Conservation (phyloP, 371 early-diverging fungal species). For the Vairimorpha apis region DNA sequence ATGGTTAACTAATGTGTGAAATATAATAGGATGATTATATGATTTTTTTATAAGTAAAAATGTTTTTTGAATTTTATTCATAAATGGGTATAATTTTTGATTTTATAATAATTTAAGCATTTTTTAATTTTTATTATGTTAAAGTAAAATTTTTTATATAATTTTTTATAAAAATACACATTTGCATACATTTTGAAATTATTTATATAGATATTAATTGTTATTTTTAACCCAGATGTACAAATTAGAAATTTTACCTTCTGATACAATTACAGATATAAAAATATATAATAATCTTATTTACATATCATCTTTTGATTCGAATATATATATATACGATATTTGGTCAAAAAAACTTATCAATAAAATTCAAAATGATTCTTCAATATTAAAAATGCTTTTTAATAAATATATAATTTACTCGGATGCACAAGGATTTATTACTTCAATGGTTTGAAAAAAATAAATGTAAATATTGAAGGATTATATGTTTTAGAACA, state of each 20-base stretch:
- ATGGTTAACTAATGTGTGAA: constrained; percentile 37
- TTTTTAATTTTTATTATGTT: no score
- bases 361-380: neutral
- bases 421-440: neutral
- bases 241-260: no score
- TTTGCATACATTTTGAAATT: no score
- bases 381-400: neutral
- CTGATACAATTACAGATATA: constrained; percentile 3
- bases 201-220: no score
- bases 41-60: constrained; percentile 45
- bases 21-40: constrained; percentile 53
- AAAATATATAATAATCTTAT: neutral
- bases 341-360: neutral
- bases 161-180: no score
- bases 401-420: neutral
- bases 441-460: neutral
- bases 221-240: no score
- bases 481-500: neutral
- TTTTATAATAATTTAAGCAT: no score
- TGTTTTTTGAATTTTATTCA: constrained; percentile 26
- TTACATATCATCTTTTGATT: neutral
- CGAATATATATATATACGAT: neutral
- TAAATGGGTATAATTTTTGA: neutral
- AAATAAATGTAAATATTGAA: constrained; percentile 1
- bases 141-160: no score